Base-by-base conservation (phyloP, 129 eudicot species). In the Erigeron canadensis region DNA sequence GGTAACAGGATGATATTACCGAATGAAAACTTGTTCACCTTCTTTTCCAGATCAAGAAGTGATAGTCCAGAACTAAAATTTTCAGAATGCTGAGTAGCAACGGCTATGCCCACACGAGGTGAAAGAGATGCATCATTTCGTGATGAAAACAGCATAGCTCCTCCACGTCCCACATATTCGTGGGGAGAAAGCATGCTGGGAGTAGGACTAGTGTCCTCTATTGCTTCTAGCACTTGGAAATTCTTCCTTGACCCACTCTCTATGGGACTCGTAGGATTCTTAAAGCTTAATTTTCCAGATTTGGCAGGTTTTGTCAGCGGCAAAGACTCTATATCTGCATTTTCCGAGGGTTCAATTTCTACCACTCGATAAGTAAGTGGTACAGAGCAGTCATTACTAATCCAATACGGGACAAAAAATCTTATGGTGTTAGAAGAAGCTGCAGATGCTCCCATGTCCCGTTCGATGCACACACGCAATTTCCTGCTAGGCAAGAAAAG, bases 181-280 rank as follows among this genome's bases (percentile, higher is more conserved):
- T 95, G 99, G 43, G 97, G 99, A 67, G 99, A 95, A 73, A 95
- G 87, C 99, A 95, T 95, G 79, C 96, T 82, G 8, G 99, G 96
- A 66, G 70, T 86, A 69, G 96, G 91, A 82, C 96, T 83, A 62
- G 90, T 84, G 80, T 95, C 99, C 70, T 90, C 97, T 78, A 95
- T 90, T 70, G 73, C 85, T 81, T 95, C 99, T 74, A 95, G 79
- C 51, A 95, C 85, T 82, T 88, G 96, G 64, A 90, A 74, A 67
- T 90, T 90, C 78, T 67, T 84, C 81, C 88, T 79, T 39, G 74
- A 69, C 47, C 65, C 74, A 81, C 59, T 63, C 55, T 57, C 79
- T 6, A 75, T 21, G 40, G 79, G 59, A 68, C 74, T 72, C 28
- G 85, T 23, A 69, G 84, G 56, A 80, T 34, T 72, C 83, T 76